phyloP scores from a whole-genome alignment of 2,329 filamentous ascomycete species.

The Aspergillus ibericus region DNA sequence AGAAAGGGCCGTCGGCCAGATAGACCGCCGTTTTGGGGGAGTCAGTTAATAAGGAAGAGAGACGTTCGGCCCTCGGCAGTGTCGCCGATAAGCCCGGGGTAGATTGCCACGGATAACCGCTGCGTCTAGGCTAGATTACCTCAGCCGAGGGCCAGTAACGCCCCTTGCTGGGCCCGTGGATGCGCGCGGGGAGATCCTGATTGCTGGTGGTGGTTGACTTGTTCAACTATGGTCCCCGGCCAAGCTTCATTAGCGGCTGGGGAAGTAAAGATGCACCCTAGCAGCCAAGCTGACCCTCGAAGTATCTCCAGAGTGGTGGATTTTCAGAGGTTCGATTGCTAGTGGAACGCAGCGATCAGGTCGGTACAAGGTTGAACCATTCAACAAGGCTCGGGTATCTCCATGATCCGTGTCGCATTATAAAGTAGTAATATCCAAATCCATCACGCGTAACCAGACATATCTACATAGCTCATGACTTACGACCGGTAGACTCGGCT shows the following conservation, averaged over 20 bases:
- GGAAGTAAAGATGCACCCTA: neutral
- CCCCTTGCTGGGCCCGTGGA: no score
- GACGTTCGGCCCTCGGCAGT: slow-evolving; percentile 8
- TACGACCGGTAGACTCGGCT: neutral
- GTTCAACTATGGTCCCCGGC: neutral
- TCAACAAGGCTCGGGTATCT: neutral
- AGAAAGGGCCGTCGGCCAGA: neutral
- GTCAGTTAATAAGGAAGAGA: no score
- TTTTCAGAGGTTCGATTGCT: no score
- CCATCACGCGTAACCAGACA: neutral
- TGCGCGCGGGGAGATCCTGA: no score
- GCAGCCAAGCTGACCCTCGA: no score
- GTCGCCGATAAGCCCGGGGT: neutral
- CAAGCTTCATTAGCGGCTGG: neutral
- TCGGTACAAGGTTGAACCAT: no score
- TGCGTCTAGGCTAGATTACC: no score
- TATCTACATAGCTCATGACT: neutral
- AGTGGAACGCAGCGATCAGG: no score
- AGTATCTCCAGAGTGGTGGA: no score
- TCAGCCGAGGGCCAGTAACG: no score
- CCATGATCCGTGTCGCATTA: neutral
- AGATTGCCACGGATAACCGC: no score
- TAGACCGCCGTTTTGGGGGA: neutral
- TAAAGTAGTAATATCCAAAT: neutral
- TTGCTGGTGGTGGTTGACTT: no score